A percentile compares a stretch with the other conserved stretches of the same genome.
These are phyloP conservation scores for Colletotrichum sojae DNA, from an alignment of 2,329 filamentous ascomycete species.

Conservation along the genomic window DNA sequence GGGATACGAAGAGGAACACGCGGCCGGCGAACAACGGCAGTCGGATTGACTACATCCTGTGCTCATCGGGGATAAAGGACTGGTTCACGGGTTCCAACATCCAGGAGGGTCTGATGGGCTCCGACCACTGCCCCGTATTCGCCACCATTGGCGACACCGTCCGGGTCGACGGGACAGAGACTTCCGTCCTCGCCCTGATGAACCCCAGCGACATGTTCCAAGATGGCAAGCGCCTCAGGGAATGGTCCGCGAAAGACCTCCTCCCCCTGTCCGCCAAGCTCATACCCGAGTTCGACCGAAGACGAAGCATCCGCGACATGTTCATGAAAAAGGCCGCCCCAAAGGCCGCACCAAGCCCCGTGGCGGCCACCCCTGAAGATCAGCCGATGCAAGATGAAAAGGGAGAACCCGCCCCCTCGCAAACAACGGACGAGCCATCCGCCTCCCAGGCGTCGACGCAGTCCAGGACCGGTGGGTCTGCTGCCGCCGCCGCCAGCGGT, in stretches of 20 bases:
- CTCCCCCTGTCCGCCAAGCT: conserved; percentile 84
- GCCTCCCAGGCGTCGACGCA: conserved; percentile 22
- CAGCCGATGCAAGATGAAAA: background rate
- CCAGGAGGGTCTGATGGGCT: conserved; percentile 93
- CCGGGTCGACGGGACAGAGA: conserved; percentile 59
- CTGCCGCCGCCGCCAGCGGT: conserved; percentile 27
- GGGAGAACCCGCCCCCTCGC: conserved; percentile 2
- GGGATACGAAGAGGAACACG: conserved; percentile 96
- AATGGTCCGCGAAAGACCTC: conserved; percentile 77
- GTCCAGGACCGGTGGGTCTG: conserved; percentile 18
- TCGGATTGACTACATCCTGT: conserved; percentile 94
- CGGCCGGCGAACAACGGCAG: conserved; percentile 94
- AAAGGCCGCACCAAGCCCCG: conserved; percentile 39
- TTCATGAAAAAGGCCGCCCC: conserved; percentile 73
- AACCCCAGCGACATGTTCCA: conserved; percentile 82
- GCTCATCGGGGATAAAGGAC: conserved; percentile 80
- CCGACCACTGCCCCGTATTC: conserved; percentile 96
- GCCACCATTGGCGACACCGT: conserved; percentile 79
- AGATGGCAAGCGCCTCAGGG: conserved; percentile 73
- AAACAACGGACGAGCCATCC: background rate
- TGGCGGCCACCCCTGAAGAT: background rate
- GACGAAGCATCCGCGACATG: conserved; percentile 93
- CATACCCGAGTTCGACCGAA: conserved; percentile 88
- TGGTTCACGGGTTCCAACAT: conserved; percentile 90
- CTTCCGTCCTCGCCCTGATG: conserved; percentile 79